A percentile compares a stretch with the other conserved stretches of the same genome.
Evolutionary conservation across 1,139 yeast genomes (phyloP).

Genomic region (Groenewaldozyma sp.): DNA sequence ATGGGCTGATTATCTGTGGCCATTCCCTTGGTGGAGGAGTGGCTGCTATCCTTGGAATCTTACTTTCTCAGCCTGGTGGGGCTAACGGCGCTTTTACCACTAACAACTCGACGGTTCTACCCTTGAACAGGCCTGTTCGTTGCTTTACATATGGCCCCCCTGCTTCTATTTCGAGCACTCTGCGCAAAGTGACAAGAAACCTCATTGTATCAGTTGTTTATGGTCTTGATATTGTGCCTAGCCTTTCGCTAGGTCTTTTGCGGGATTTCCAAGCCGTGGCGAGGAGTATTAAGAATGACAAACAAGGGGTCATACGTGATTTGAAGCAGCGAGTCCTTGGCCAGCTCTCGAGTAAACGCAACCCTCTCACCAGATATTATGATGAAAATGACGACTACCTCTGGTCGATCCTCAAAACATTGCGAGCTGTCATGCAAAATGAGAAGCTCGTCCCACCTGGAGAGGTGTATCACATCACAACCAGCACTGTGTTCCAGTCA

Average conservation of each 20-base stretch:
- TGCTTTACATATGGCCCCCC: constrained; percentile 32
- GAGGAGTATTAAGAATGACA: constrained; percentile 22
- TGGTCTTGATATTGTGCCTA: constrained; percentile 30
- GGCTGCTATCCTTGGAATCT: constrained; percentile 27
- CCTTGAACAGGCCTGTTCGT: constrained; percentile 25
- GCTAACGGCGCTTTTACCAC: constrained; percentile 17
- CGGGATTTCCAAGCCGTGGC: constrained; percentile 29
- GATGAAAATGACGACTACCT: constrained; percentile 25
- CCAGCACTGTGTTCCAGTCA: constrained; percentile 24
- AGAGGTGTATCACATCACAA: constrained; percentile 26
- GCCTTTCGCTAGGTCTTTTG: constrained; percentile 28
- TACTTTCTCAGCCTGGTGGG: constrained; percentile 21
- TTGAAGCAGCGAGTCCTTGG: constrained; percentile 23
- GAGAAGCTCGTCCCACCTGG: constrained; percentile 31
- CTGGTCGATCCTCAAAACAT: constrained; percentile 22
- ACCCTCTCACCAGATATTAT: constrained; percentile 18
- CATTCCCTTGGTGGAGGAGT: constrained; percentile 33
- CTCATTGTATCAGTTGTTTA: constrained; percentile 28
- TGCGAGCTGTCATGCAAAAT: constrained; percentile 26
- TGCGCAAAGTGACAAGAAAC: constrained; percentile 22
- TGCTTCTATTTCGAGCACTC: constrained; percentile 24
- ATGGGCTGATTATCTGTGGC: constrained; percentile 29
- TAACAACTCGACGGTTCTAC: constrained; percentile 15
- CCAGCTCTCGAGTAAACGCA: constrained; percentile 23
- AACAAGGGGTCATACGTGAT: constrained; percentile 22